Conservation (phyloP, 257 asterid genomes). For the Apocynum venetum region DNA sequence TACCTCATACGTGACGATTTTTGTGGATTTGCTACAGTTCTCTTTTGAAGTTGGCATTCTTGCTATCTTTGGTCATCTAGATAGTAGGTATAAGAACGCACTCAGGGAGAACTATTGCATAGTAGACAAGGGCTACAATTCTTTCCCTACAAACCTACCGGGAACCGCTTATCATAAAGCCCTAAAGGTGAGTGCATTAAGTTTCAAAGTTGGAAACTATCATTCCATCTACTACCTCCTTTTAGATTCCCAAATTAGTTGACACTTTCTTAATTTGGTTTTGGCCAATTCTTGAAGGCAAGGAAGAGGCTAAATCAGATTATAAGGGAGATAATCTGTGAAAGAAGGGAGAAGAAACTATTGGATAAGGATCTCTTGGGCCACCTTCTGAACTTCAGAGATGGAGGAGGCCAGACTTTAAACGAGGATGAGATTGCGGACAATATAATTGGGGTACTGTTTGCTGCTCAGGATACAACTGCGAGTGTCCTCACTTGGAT, state of each 20-base stretch:
- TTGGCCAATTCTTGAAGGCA: slow-evolving; percentile 36
- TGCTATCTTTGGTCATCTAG: slow-evolving; percentile 67
- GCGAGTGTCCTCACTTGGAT: slow-evolving; percentile 90
- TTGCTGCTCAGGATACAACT: slow-evolving; percentile 96
- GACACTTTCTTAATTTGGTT: slow-evolving; percentile 5
- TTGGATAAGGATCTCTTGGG: slow-evolving; percentile 46
- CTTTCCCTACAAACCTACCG: slow-evolving; percentile 75
- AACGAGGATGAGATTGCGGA: slow-evolving; percentile 66
- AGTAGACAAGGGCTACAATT: slow-evolving; percentile 81
- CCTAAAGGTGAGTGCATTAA: slow-evolving; percentile 35
- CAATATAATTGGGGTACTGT: slow-evolving; percentile 75
- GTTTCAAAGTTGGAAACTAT: not conserved
- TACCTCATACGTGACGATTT: not conserved
- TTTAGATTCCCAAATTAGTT: not conserved
- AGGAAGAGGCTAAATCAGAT: slow-evolving; percentile 54
- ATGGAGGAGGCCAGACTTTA: slow-evolving; percentile 38
- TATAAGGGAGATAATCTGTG: slow-evolving; percentile 48
- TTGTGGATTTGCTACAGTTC: slow-evolving; percentile 27
- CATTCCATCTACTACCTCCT: not conserved
- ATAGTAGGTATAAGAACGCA: slow-evolving; percentile 41
- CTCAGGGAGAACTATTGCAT: slow-evolving; percentile 58
- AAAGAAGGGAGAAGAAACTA: slow-evolving; percentile 45
- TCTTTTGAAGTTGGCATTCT: slow-evolving; percentile 83
- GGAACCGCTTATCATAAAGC: slow-evolving; percentile 78
- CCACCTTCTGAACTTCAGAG: slow-evolving; percentile 45